Base-by-base conservation (phyloP, 2,329 filamentous ascomycete genomes). In the Aspergillus sp. region DNA sequence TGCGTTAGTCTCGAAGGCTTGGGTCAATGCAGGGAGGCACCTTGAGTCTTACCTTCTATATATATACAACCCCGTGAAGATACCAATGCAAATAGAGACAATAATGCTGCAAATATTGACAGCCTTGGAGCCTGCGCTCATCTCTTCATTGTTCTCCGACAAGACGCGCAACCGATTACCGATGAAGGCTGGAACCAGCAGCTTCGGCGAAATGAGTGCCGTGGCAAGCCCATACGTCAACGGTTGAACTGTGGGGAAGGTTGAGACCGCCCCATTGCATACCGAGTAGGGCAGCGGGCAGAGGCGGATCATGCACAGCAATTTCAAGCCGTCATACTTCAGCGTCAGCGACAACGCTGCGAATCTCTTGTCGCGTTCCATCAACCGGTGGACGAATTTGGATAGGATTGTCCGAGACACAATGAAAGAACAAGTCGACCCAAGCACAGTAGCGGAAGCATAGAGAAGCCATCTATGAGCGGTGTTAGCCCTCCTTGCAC, bases 261-360 rank as follows among this genome's bases (percentile, higher is more conserved):
- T 98, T 30, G 92, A 92, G 58, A 99, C 86, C 62, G 96, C 96
- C 54, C 92, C 95, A 73, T 99, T 99, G 72, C 90, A 93, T 67
- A 98, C 81, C 55, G 90, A 95, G 75, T 96, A 99, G 13, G 95
- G 95, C 62, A 99, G 75, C 2, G 95, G 95, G 71, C 94, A 98
- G 65, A 98, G 84, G 30, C 95, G 86, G 68, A 99, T 95, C 84
- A 95, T 96, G 64, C 91, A 88, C 49, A 99, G 83, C 57, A 98
- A 87, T 70, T 92, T 90, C 54, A 99, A 77, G 0, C 95, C 95
- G 71, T 99, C 95, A 71, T 91, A 88, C 65, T 96, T 92, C 63
- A 99, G 82, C 7, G 95, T 95, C 69, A 97, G 84, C 21, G 90
- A 86, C 25, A 99, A 84, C 4, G 95, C 95, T 8, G 95, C 87